Base-by-base conservation (phyloP, 768 basidiomycete species). In the Rhizopogon salebrosus region DNA sequence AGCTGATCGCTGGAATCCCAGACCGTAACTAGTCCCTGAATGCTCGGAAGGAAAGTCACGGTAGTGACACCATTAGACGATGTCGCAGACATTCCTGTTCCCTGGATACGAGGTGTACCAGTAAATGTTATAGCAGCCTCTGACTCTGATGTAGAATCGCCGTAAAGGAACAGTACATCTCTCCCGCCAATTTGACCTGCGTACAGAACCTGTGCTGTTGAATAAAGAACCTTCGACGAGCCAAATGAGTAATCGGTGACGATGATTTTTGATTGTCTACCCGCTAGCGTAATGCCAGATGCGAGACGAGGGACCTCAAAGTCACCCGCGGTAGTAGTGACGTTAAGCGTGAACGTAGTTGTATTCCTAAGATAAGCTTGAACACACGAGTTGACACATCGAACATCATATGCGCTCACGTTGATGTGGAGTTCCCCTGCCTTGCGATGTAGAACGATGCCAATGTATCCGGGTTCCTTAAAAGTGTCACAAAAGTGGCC, bases 231-330 rank as follows among this genome's bases (percentile, higher is more conserved):
- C 52, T 70, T 73, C 8, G 83, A 46, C 13, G 70, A 72, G 20
- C 91, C 91, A 61, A 88, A 91, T 8, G 76, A 70, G 62, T 89
- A 89, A 64, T 89, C 82, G 0, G 86, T 82, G 13, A 87, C 73
- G 27, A 92, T 70, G 23, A 90, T 72, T 62, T 89, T 90, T 40
- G 84, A 87, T 64, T 90, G 80, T 18, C 89, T 77, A 8, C 89
- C 90, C 24, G 68, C 62, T 8, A 92, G 78, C 1, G 79, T 77
- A 56, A 92, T 80, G 18, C 74, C 61, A 3, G 75, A 67, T 0
- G 73, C 75, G 9, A 80, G 70, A 26, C 73, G 70, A 2, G 89
- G 90, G 8, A 92, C 68, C 31, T 78, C 73, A 34, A 91, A 57
- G 0, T 64, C 55, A 0, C 83, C 83, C 22, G 62, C 62, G 14